Percentiles rank a stretch among this genome's conserved stretches.
Evolutionary conservation across 805 yeast species (phyloP).

Genomic region (Barnettozyma sp.): DNA sequence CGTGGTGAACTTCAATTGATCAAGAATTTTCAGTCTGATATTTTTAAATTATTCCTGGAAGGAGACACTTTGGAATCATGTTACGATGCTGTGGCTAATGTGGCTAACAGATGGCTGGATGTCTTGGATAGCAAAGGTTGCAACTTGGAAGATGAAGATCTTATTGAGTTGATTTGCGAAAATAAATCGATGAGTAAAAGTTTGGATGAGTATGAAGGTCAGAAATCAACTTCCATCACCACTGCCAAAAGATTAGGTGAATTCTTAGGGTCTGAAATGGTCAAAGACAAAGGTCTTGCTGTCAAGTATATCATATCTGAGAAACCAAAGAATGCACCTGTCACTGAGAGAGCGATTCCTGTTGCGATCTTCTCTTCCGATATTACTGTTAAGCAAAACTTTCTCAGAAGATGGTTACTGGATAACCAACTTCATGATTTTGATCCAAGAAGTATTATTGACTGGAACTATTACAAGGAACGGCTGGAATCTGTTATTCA

Average conservation of each 20-base stretch:
- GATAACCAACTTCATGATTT: constrained; percentile 71
- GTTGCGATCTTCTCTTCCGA: constrained; percentile 93
- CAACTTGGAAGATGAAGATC: constrained; percentile 86
- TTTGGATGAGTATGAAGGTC: constrained; percentile 79
- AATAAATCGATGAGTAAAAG: constrained; percentile 93
- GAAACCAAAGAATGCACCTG: constrained; percentile 78
- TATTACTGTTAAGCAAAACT: constrained; percentile 56
- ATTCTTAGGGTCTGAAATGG: constrained; percentile 93
- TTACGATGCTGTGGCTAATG: constrained; percentile 82
- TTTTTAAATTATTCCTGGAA: constrained; percentile 83
- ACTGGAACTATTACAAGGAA: constrained; percentile 90
- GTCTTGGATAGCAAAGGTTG: constrained; percentile 82
- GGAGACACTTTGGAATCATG: constrained; percentile 76
- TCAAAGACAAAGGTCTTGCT: constrained; percentile 91
- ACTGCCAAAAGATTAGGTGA: constrained; percentile 93
- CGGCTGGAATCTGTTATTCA: constrained; percentile 89
- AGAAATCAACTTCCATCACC: constrained; percentile 91
- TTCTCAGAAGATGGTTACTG: constrained; percentile 78
- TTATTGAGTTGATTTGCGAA: constrained; percentile 91
- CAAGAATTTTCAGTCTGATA: constrained; percentile 91
- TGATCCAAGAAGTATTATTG: constrained; percentile 84
- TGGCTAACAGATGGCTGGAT: constrained; percentile 95
- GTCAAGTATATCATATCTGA: constrained; percentile 89
- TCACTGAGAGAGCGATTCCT: constrained; percentile 94
- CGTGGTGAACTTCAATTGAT: constrained; percentile 93